A percentile compares a stretch with the other conserved stretches of the same genome.
phyloP scores from a whole-genome alignment of 2,329 filamentous ascomycete genomes.

The Paecilomyces fulvus region DNA sequence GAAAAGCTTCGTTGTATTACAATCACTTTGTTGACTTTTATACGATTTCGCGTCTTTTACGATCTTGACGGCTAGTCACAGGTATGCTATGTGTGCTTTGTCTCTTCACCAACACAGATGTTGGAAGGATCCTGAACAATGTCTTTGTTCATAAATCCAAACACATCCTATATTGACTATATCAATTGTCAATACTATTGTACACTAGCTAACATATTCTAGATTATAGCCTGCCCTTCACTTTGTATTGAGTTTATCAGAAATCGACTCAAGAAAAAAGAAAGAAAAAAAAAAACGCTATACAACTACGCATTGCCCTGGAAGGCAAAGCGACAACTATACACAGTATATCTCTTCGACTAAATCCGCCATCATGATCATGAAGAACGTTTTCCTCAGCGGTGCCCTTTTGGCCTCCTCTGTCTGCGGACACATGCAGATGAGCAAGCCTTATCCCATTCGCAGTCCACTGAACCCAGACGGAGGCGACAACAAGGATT shows the following conservation, averaged over 20 bases:
- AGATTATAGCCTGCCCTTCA: background rate
- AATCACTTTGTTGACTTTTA: background rate
- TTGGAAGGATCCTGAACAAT: background rate
- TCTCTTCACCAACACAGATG: background rate
- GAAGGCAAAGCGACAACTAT: background rate
- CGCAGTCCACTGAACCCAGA: conserved; percentile 43
- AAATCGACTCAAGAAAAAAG: background rate
- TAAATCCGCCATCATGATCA: conserved; percentile 8
- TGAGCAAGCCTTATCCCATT: conserved; percentile 47
- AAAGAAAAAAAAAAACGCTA: background rate
- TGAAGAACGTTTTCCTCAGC: conserved; percentile 25
- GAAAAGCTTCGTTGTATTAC: background rate
- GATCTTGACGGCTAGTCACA: background rate
- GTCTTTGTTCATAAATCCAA: background rate
- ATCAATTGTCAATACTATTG: background rate
- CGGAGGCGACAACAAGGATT: conserved; percentile 49
- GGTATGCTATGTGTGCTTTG: background rate
- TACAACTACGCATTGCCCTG: background rate
- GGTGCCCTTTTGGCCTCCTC: conserved; percentile 23
- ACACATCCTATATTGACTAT: background rate
- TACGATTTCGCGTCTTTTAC: background rate
- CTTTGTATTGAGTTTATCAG: background rate
- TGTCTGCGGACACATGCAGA: conserved; percentile 45
- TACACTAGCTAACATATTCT: background rate
- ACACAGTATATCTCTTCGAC: background rate